Percentiles rank a stretch among this genome's conserved stretches.
These are phyloP conservation scores for Exophiala sp. DNA, from an alignment of 2,329 filamentous ascomycete species.

Conservation along the genomic window DNA sequence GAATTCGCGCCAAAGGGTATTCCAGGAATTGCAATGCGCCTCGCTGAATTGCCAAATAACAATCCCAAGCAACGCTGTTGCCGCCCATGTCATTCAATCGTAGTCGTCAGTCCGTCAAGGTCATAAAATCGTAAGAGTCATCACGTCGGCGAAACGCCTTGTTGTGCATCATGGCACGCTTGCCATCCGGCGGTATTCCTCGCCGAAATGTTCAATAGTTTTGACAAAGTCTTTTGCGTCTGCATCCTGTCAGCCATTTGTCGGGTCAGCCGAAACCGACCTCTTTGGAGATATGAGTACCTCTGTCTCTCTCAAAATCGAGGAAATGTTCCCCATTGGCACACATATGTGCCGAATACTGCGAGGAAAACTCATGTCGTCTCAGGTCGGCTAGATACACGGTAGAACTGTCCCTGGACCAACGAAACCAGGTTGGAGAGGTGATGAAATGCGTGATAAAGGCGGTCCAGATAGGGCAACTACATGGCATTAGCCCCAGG, in stretches of 20 bases:
- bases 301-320: constrained; percentile 36
- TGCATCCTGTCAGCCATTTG: constrained; percentile 21
- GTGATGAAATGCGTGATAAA: constrained; percentile 51
- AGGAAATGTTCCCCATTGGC: constrained; percentile 39
- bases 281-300: constrained; percentile 14
- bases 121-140: constrained; percentile 14
- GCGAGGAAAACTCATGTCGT: constrained; percentile 52
- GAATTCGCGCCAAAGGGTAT: constrained; percentile 14
- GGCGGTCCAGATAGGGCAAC: constrained; percentile 60
- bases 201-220: constrained; percentile 33
- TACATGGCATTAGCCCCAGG: constrained; percentile 23
- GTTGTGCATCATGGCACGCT: constrained; percentile 6
- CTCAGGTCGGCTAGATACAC: constrained; percentile 51
- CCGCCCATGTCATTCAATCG: constrained; percentile 6
- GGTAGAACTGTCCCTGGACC: constrained; percentile 33
- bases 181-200: constrained; percentile 17
- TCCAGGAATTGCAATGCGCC: not conserved
- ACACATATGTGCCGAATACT: constrained; percentile 45
- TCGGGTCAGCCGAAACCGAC: not conserved
- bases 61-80: not conserved
- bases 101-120: constrained; percentile 15
- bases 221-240: constrained; percentile 40
- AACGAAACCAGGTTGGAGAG: constrained; percentile 47
- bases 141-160: not conserved
- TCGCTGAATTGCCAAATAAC: not conserved